Evolutionary conservation across 176 grass and related monocot species (phyloP).

Genomic region (Luzula sylvatica): DNA sequence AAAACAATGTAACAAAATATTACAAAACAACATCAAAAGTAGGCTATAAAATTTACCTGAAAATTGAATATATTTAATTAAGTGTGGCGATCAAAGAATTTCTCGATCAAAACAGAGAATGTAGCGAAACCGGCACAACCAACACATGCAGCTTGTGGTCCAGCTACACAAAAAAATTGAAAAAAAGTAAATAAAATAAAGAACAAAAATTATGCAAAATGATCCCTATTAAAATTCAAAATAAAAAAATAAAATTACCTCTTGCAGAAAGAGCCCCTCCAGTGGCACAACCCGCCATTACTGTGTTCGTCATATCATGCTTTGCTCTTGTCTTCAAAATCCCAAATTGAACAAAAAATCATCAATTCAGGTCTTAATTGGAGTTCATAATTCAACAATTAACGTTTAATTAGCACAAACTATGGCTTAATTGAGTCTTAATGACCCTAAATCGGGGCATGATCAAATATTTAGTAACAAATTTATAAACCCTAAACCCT

Average conservation of each 20-base stretch:
- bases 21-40: too few species aligned
- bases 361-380: not conserved
- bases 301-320: conserved; percentile 87
- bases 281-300: conserved; percentile 76
- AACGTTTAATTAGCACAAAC: conserved; percentile 2
- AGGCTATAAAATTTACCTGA: too few species aligned
- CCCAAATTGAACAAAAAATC: conserved; percentile 11
- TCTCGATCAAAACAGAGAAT: conserved; percentile 86
- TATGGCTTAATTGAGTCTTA: not conserved
- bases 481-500: not conserved
- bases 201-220: not conserved
- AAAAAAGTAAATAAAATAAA: not conserved
- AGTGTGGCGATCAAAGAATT: conserved; percentile 74
- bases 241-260: conserved; percentile 35
- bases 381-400: not conserved
- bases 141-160: conserved; percentile 68
- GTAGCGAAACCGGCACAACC: conserved; percentile 90
- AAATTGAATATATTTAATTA: conserved; percentile 1
- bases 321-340: conserved; percentile 64
- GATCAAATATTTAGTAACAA: too few species aligned
- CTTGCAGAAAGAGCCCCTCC: conserved; percentile 75
- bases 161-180: conserved; percentile 34
- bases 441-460: too few species aligned
- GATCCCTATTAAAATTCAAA: not conserved
- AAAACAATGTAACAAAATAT: too few species aligned